Evolutionary conservation across 768 basidiomycete species (phyloP), one percentile per base, ranked within the genome.

Genomic region (Lactarius vividus): DNA sequence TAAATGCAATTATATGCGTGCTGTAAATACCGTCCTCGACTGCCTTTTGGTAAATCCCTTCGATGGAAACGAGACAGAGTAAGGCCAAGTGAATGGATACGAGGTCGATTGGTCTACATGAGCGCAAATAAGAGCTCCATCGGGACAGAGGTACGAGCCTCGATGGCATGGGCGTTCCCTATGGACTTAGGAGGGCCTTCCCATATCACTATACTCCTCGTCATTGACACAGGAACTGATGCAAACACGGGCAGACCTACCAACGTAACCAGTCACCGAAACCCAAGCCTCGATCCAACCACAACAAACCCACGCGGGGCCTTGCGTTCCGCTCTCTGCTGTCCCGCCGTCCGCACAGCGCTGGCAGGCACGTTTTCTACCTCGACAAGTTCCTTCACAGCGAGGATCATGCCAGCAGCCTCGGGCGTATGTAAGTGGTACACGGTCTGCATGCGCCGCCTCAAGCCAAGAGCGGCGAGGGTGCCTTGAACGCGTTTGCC

Each of bases 381-480:
- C 73, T 90, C 84, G 11, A 97, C 85, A 53, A 98, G 79, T 77
- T 98, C 95, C 81, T 97, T 98, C 63, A 97, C 86, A 28, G 78
- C 77, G 57, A 98, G 80, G 58, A 97, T 94, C 76, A 92, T 91
- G 16, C 96, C 95, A 0, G 93, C 94, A 3, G 84, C 81, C 63
- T 88, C 87, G 0, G 88, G 86, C 0, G 83, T 82, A 72, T 91
- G 89, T 4, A 82, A 81, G 71, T 91, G 89, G 73, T 91, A 93
- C 37, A 96, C 93, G 0, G 89, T 94, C 75, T 94, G 89, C 79
- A 89, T 84, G 44, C 94, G 85, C 64, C 89, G 79, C 75, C 91
- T 88, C 59, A 98, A 81, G 1, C 95, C 95, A 2, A 98, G 85
- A 0, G 92, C 84, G n/a, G 83, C 81, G 54, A 96, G 81, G 0